Conservation (phyloP, 2,329 filamentous ascomycete species). For the Colletotrichum incanum region DNA sequence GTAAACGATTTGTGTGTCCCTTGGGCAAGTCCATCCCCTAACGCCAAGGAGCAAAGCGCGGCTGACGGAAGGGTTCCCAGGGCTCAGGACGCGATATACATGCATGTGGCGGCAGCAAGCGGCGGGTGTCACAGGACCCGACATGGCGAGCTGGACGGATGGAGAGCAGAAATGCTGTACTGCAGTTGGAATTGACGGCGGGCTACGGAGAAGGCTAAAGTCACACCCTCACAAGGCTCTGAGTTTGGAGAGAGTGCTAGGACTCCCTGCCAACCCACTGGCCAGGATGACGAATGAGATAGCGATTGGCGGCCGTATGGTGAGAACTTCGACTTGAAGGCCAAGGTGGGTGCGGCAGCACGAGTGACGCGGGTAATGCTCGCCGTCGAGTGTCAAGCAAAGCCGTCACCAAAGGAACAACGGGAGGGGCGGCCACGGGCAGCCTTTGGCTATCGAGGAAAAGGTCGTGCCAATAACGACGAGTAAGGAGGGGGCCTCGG, state of each 20-base stretch:
- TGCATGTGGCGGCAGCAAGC: constrained; percentile 17
- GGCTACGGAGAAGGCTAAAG: neutral
- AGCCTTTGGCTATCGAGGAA: too few relatives aligned
- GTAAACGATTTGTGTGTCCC: neutral
- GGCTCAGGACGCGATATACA: neutral
- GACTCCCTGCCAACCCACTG: neutral
- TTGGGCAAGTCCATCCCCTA: neutral
- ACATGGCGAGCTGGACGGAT: neutral
- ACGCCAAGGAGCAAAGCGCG: neutral
- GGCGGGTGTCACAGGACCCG: constrained; percentile 27
- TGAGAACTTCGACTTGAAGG: neutral
- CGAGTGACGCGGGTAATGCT: constrained; percentile 6
- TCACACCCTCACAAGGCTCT: constrained; percentile 11
- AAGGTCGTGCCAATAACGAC: too few relatives aligned
- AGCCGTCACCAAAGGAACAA: neutral
- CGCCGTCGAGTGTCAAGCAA: neutral
- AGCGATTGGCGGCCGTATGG: constrained; percentile 6
- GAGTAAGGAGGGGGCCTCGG: too few relatives aligned
- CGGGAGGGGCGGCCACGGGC: too few relatives aligned
- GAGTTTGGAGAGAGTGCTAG: neutral
- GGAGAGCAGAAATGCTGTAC: neutral
- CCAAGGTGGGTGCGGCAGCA: neutral
- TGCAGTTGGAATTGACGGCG: neutral
- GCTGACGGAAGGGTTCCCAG: neutral
- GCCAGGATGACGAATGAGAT: constrained; percentile 9